These are phyloP conservation scores for Sporothrix luriei DNA, from an alignment of 2,329 filamentous ascomycete genomes.

Conservation along the genomic window DNA sequence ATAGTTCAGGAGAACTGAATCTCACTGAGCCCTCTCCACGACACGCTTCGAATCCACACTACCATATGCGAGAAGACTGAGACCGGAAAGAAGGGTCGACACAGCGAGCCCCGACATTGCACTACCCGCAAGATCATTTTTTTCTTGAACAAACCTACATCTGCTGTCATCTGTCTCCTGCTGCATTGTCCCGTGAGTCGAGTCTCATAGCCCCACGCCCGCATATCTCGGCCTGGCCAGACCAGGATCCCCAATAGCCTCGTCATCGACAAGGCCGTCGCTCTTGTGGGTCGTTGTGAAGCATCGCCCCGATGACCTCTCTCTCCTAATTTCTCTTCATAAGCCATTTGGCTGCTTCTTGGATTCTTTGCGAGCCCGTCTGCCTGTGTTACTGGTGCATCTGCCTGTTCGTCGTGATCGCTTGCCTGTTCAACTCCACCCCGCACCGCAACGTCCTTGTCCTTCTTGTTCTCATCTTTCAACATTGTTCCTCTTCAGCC, in stretches of 20 bases:
- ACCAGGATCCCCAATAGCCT: constrained; percentile 21
- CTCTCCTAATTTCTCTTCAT: neutral
- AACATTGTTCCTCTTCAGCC: neutral
- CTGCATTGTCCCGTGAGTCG: neutral
- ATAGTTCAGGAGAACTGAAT: neutral
- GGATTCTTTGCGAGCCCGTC: neutral
- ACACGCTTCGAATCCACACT: neutral
- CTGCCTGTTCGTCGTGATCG: neutral
- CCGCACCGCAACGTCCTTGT: neutral
- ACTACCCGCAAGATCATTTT: neutral
- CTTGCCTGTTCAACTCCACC: neutral
- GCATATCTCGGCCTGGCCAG: constrained; percentile 15
- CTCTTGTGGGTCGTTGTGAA: constrained; percentile 3
- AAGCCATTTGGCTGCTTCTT: neutral
- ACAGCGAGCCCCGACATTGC: neutral
- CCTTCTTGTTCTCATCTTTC: constrained; percentile 11
- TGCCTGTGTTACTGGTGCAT: neutral
- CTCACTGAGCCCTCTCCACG: neutral
- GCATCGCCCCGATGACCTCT: neutral
- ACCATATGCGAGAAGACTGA: neutral
- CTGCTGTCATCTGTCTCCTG: neutral
- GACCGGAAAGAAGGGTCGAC: neutral
- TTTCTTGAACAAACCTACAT: neutral
- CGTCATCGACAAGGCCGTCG: neutral
- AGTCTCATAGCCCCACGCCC: neutral